phyloP scores from a whole-genome alignment of 1,284 basidiomycete species.

The Peniophora sp. region DNA sequence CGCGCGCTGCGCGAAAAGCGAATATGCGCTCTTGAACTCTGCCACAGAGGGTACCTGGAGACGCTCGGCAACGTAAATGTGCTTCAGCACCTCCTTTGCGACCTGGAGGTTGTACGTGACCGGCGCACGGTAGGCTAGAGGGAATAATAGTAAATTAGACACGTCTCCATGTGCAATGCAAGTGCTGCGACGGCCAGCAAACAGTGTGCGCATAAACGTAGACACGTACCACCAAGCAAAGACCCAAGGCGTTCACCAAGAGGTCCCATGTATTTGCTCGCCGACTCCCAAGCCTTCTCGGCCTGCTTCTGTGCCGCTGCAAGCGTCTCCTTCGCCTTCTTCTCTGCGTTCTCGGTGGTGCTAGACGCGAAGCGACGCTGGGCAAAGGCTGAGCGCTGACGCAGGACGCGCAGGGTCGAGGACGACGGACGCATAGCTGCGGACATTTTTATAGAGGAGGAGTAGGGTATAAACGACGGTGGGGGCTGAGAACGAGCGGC shows the following conservation, averaged over 20 bases:
- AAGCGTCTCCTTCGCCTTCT: conserved; percentile 64
- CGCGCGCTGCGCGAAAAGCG: conserved; percentile 65
- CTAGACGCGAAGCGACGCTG: conserved; percentile 15
- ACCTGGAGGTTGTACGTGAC: conserved; percentile 82
- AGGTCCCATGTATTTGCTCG: conserved; percentile 50
- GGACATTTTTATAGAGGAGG: background rate
- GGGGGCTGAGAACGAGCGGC: too few species aligned
- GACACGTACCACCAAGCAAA: conserved; percentile 56
- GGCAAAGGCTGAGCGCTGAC: conserved; percentile 14
- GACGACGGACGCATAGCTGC: conserved; percentile 1
- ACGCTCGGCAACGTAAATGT: conserved; percentile 86
- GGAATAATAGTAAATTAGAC: background rate
- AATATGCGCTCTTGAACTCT: conserved; percentile 64
- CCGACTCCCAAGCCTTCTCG: conserved; percentile 41
- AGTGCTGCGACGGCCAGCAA: background rate
- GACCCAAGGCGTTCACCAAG: conserved; percentile 51
- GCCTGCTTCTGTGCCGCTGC: conserved; percentile 50
- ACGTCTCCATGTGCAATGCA: background rate
- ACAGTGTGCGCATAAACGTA: conserved; percentile 1
- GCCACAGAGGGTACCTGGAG: conserved; percentile 75
- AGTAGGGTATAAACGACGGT: background rate
- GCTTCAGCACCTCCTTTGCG: conserved; percentile 78
- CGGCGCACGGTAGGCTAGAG: conserved; percentile 75
- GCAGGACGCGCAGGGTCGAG: conserved; percentile 10
- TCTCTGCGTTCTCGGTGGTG: conserved; percentile 29